A percentile compares a stretch with the other conserved stretches of the same genome.
Conservation (phyloP, 2,329 filamentous ascomycete species). For the Clonostachys solani region DNA sequence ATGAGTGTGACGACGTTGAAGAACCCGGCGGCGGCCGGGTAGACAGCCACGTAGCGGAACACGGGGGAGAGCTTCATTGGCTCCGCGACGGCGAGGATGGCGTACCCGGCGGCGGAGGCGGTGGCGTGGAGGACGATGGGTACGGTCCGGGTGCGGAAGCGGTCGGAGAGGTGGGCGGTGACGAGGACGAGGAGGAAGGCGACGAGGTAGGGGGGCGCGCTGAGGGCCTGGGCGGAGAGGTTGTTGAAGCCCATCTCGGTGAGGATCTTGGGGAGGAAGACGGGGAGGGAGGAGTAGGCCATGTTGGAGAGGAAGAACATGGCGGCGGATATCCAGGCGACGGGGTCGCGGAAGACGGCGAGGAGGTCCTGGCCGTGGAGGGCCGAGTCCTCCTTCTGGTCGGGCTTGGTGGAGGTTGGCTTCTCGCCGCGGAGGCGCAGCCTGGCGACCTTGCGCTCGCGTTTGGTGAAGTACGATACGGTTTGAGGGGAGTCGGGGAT, state of each 20-base stretch:
- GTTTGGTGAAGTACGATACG: constrained; percentile 57
- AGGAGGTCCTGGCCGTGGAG: constrained; percentile 51
- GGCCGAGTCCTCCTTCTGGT: constrained; percentile 11
- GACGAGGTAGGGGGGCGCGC: constrained; percentile 75
- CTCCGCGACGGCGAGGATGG: constrained; percentile 56
- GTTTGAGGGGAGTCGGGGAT: constrained; percentile 72
- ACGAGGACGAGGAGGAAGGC: constrained; percentile 69
- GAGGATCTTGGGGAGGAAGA: constrained; percentile 81
- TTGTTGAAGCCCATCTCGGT: constrained; percentile 69
- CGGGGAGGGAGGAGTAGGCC: constrained; percentile 81
- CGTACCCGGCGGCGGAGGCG: constrained; percentile 57
- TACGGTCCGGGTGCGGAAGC: constrained; percentile 52
- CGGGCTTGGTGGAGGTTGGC: constrained; percentile 7
- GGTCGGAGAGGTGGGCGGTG: constrained; percentile 71
- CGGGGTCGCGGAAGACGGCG: constrained; percentile 29
- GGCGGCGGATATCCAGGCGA: constrained; percentile 63
- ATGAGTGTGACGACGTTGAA: constrained; percentile 81
- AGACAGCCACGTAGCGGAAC: constrained; percentile 69
- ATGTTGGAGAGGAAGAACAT: constrained; percentile 91
- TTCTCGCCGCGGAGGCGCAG: constrained; percentile 58
- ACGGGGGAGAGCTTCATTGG: constrained; percentile 33
- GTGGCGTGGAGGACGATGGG: constrained; percentile 68
- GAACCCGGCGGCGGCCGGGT: constrained; percentile 75
- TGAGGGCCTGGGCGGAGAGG: constrained; percentile 69
- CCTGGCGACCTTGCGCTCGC: constrained; percentile 66